Evolutionary conservation across 2,329 filamentous ascomycete species (phyloP).

Genomic region (Fusarium bactridioides): DNA sequence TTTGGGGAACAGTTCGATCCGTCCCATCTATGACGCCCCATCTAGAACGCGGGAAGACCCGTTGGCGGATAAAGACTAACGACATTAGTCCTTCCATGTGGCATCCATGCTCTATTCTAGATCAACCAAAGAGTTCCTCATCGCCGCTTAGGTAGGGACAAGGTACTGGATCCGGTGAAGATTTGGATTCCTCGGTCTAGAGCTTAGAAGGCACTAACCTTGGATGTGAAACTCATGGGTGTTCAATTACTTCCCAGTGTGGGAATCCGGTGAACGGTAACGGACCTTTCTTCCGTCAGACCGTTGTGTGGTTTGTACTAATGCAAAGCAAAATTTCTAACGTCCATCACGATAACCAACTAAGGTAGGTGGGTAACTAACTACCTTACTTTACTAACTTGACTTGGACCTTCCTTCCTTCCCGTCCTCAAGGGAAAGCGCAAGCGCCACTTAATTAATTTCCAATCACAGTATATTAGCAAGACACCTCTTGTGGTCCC

Average conservation of each 20-base stretch:
- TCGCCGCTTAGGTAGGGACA: constrained; percentile 2
- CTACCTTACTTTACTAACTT: neutral
- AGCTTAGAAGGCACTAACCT: neutral
- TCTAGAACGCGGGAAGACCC: constrained; percentile 18
- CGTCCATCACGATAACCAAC: neutral
- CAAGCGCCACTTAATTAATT: constrained; percentile 13
- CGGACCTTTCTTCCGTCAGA: neutral
- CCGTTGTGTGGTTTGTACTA: neutral
- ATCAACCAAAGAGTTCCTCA: constrained; percentile 1
- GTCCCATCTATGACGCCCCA: constrained; percentile 1
- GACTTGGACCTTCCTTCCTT: neutral
- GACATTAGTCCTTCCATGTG: constrained; percentile 18
- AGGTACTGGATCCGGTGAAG: constrained; percentile 2
- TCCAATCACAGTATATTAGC: constrained; percentile 16
- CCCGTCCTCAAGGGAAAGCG: neutral
- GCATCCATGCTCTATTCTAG: constrained; percentile 27
- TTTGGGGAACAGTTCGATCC: neutral
- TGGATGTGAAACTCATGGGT: constrained; percentile 5
- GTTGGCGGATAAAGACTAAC: constrained; percentile 15
- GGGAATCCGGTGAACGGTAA: neutral
- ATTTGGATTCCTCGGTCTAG: neutral
- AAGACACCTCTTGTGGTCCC: constrained; percentile 2
- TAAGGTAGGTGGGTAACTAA: neutral
- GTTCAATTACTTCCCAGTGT: neutral
- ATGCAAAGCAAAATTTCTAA: constrained; percentile 6